Conservation (phyloP, 2,329 filamentous ascomycete species). For the Exophiala spinifera region DNA sequence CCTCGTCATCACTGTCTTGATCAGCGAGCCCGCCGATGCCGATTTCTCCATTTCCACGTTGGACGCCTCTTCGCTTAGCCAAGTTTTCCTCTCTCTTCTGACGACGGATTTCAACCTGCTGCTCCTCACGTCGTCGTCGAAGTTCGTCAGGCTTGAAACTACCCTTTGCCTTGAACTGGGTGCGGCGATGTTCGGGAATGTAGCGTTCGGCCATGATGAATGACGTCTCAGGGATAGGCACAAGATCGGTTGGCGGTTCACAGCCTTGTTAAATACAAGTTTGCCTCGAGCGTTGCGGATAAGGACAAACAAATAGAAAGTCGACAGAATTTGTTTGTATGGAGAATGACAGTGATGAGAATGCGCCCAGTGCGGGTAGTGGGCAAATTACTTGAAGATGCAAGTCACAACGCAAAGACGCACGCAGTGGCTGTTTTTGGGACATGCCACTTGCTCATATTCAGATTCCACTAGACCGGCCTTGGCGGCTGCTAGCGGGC, state of each 20-base stretch:
- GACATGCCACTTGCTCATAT: constrained; percentile 1
- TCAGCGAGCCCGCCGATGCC: constrained; percentile 67
- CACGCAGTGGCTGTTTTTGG: background rate
- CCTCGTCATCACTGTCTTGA: constrained; percentile 89
- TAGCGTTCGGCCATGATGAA: constrained; percentile 91
- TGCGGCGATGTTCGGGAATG: constrained; percentile 98
- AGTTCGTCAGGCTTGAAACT: constrained; percentile 99
- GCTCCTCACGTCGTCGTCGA: constrained; percentile 94
- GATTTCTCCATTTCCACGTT: constrained; percentile 66
- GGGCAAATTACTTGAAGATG: constrained; percentile 11
- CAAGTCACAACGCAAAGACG: background rate
- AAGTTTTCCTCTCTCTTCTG: constrained; percentile 98
- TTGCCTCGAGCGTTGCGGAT: constrained; percentile 1
- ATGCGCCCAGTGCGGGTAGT: constrained; percentile 14
- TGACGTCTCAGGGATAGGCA: constrained; percentile 29
- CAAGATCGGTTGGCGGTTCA: background rate
- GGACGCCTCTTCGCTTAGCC: constrained; percentile 94
- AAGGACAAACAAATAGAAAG: background rate
- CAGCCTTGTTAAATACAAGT: constrained; percentile 1
- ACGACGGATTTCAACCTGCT: constrained; percentile 98
- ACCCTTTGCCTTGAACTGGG: constrained; percentile 99
- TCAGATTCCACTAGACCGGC: background rate
- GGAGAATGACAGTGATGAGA: constrained; percentile 16
- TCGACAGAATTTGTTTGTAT: background rate
- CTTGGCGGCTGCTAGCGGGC: background rate